Base-by-base conservation (phyloP, 805 yeast species). In the Pichia insulana region DNA sequence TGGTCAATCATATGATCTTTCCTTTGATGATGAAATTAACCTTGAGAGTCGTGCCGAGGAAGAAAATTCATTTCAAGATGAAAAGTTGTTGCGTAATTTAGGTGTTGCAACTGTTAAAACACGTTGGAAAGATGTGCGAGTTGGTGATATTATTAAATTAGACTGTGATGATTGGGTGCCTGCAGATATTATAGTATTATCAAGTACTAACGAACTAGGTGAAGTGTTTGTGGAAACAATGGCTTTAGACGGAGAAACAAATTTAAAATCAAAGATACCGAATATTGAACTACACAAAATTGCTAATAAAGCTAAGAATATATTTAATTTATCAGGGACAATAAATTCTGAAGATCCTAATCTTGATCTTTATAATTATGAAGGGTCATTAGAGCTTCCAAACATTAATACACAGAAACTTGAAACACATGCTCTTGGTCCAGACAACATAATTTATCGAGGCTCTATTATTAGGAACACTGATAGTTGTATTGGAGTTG, bases 181-280 rank as follows among this genome's bases (percentile, higher is more conserved):
- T 0, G 96, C 97, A 0, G 99, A 92, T 64, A 56, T 92, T 2
- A 58, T 92, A 2, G 53, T 92, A 2, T 56, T 92, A 34, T 73
- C 89, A 1, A 76, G 87, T 3, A 76, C 78, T 31, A 73, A 72
- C 48, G 88, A 82, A 32, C 74, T 79, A 44, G 71, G 73, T 30
- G 75, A 71, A 41, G 74, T 85, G 1, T 85, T 76, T 50, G 78
- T 89, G 16, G 99, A 92, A 60, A 92, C 99, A 1, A 88, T 90
- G 90, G 98, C 96, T 1, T 69, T 92, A 38, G 98, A 92, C 62
- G 99, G 99, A 39, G 98, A 92, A 61, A 92, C 97, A 0, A 90
- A 88, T 57, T 68, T 92, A 47, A 92, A 92, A 59, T 71, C 84
- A 7, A 79, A 76, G 52, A 64, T 66, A 16, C 84, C 96, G 0